Base-by-base conservation (phyloP, 1,284 basidiomycete species). In the Sutorius eximius region DNA sequence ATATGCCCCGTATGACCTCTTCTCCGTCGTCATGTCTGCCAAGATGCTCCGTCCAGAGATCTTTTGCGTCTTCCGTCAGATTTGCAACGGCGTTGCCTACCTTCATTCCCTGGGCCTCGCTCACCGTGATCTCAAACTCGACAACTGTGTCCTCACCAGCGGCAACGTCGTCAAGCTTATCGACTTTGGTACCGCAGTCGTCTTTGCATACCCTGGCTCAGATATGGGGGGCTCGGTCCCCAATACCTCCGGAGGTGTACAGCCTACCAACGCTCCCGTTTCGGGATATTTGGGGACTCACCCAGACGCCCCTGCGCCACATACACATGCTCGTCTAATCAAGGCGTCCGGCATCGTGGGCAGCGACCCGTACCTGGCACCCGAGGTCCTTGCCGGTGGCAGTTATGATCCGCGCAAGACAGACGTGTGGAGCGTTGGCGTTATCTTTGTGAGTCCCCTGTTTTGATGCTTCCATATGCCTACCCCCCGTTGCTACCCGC, bases 21-120 rank as follows among this genome's bases (percentile, higher is more conserved):
- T 99, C 78, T 93, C 90, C 54, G 95, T 99, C 66, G 97, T 99
- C 78, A 99, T 99, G 97, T 96, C 95, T 32, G 93, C 94, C 61
- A 96, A 94, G 77, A 99, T 99, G 97, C 86, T 89, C 55, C 88
- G 95, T 29, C 94, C 95, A 50, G 96, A 99, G 74, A 96, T 98
- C 59, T 98, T 98, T 78, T 99, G 97, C 70, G 94, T 99, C 61
- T 99, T 98, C 77, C 91, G 94, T 53, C 97, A 99, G 75, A 98
- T 99, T 61, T 92, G 96, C 71, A 92, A 95, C 67, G 97, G 97
- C 53, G 96, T 99, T 62, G 91, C 97, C 73, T 99, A 99, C 71
- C 86, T 99, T 52, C 97, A 99, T 74, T 89, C 89, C 58, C 90
- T 99, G 78, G 97, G 97, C 38, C 87, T 99, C 33, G 97, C 97